Conservation (phyloP, 805 yeast species). For the Debaryomyces tyrocola region DNA sequence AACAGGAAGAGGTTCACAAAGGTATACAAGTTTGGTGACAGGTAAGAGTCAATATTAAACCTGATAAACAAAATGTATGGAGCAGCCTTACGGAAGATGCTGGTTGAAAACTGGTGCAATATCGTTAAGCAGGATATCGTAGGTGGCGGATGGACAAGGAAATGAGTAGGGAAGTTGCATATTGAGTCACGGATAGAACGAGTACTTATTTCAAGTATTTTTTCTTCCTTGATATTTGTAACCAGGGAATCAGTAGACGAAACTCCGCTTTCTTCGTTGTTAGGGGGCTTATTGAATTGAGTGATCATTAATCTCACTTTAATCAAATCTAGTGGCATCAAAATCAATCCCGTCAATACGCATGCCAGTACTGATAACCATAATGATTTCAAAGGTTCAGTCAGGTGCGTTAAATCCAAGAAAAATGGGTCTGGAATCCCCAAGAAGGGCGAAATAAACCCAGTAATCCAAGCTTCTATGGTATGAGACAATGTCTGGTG, state of each 20-base stretch:
- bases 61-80: constrained; percentile 61
- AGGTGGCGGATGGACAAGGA: constrained; percentile 58
- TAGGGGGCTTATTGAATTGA: constrained; percentile 42
- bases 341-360: constrained; percentile 65
- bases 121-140: constrained; percentile 46
- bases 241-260: neutral
- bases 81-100: constrained; percentile 62
- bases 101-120: constrained; percentile 59
- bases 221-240: neutral
- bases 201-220: constrained; percentile 21
- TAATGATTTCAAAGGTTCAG: constrained; percentile 71
- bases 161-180: constrained; percentile 53
- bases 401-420: constrained; percentile 76
- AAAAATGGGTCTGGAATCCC: constrained; percentile 88
- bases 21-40: constrained; percentile 61
- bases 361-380: constrained; percentile 69
- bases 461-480: constrained; percentile 89
- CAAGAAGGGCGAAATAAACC: constrained; percentile 76
- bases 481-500: constrained; percentile 73
- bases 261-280: constrained; percentile 4
- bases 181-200: constrained; percentile 75
- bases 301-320: constrained; percentile 77
- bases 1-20: constrained; percentile 60
- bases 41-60: constrained; percentile 65
- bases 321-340: constrained; percentile 81